Percentiles rank a stretch among this genome's conserved stretches.
These are phyloP conservation scores for Triadica sebifera DNA, from an alignment of 345 rosid genomes.

Conservation along the genomic window DNA sequence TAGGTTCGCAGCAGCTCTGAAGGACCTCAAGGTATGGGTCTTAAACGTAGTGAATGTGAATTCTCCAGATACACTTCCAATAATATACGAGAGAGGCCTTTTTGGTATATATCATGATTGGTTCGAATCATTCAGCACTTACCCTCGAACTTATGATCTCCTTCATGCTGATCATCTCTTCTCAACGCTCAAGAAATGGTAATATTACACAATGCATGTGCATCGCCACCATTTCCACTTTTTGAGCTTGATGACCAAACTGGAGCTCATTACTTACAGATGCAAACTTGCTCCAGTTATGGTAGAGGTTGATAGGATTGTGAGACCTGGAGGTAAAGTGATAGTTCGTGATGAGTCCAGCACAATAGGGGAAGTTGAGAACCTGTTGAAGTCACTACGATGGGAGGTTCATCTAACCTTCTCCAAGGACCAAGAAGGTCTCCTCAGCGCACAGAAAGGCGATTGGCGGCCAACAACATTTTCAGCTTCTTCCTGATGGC, in stretches of 20 bases:
- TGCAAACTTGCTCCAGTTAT: constrained; percentile 77
- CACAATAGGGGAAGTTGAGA: constrained; percentile 66
- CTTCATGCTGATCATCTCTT: constrained; percentile 92
- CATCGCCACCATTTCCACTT: background rate
- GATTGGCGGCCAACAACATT: constrained; percentile 68
- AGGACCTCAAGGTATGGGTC: constrained; percentile 75
- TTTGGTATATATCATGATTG: constrained; percentile 91
- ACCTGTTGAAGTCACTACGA: constrained; percentile 65
- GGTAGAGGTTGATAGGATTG: constrained; percentile 88
- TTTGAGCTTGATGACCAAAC: background rate
- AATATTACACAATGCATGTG: background rate
- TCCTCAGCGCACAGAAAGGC: constrained; percentile 88
- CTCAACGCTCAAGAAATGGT: constrained; percentile 74
- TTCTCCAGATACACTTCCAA: constrained; percentile 86
- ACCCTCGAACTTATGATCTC: constrained; percentile 80
- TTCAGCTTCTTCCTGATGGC: constrained; percentile 38
- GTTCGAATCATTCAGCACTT: constrained; percentile 93
- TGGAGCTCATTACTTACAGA: constrained; percentile 31
- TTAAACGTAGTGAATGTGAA: constrained; percentile 74
- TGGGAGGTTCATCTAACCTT: constrained; percentile 81
- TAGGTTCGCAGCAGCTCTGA: constrained; percentile 86
- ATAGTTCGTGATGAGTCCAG: constrained; percentile 66
- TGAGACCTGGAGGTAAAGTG: constrained; percentile 85
- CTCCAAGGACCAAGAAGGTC: constrained; percentile 74
- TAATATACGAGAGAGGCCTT: constrained; percentile 83